Conservation (phyloP, 2,329 filamentous ascomycete species). For the Aciculosporium take region DNA sequence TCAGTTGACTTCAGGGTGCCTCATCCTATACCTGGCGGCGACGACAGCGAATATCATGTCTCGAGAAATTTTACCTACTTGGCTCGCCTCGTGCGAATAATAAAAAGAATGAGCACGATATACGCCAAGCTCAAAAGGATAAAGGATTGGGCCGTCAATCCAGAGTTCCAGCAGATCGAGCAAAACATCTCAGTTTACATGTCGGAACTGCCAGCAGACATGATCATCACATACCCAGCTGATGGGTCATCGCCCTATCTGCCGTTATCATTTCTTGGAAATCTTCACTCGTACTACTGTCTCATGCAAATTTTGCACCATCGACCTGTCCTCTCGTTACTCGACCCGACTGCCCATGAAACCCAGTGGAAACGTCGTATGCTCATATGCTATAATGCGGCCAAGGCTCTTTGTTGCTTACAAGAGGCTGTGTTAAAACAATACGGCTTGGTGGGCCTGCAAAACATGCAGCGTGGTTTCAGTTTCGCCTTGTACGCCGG, state of each 20-base stretch:
- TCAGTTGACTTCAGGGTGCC: conserved; percentile 62
- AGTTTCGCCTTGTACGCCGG: conserved; percentile 93
- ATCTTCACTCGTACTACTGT: conserved; percentile 80
- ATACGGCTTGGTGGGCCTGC: conserved; percentile 65
- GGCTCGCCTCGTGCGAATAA: conserved; percentile 60
- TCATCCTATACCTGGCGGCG: conserved; percentile 47
- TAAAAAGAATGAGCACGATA: conserved; percentile 61
- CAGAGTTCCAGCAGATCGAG: conserved; percentile 67
- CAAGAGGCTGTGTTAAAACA: conserved; percentile 70
- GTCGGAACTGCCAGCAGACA: conserved; percentile 60
- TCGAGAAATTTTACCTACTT: conserved; percentile 77
- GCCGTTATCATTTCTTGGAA: conserved; percentile 74
- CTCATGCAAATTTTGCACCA: conserved; percentile 76
- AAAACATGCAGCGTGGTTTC: conserved; percentile 87
- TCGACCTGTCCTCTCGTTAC: conserved; percentile 67
- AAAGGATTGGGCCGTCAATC: conserved; percentile 77
- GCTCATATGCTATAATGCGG: conserved; percentile 69
- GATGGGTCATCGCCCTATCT: conserved; percentile 76
- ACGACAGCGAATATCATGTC: conserved; percentile 62
- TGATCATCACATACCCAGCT: conserved; percentile 61
- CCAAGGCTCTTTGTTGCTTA: conserved; percentile 70
- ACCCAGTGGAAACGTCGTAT: conserved; percentile 81
- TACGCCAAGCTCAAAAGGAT: conserved; percentile 62
- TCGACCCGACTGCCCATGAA: conserved; percentile 55
- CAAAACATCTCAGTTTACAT: conserved; percentile 65